A percentile compares a stretch with the other conserved stretches of the same genome.
Evolutionary conservation across 495 filamentous ascomycete genomes (phyloP).

Genomic region (Neurospora pannonica): DNA sequence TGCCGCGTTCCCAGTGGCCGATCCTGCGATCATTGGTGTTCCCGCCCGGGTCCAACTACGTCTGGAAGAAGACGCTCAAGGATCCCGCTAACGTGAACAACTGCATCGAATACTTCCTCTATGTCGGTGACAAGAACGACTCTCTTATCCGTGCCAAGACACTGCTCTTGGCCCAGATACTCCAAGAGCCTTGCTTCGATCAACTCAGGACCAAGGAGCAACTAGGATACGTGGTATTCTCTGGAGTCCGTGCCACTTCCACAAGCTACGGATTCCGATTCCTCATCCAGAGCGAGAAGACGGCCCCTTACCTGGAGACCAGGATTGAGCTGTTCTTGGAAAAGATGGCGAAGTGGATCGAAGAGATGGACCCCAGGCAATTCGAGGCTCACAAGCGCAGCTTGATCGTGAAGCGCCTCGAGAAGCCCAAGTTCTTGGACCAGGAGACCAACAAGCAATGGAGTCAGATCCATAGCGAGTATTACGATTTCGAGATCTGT

Average conservation of each 20-base stretch:
- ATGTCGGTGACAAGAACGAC: slow-evolving; percentile 65
- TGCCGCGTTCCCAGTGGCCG: slow-evolving; percentile 74
- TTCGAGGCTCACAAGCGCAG: slow-evolving; percentile 89
- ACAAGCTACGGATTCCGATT: slow-evolving; percentile 80
- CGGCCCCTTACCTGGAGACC: slow-evolving; percentile 70
- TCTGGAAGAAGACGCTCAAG: slow-evolving; percentile 69
- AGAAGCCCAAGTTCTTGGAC: slow-evolving; percentile 85
- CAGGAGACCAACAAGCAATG: slow-evolving; percentile 79
- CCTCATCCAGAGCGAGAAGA: slow-evolving; percentile 88
- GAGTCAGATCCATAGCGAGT: slow-evolving; percentile 76
- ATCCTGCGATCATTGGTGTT: slow-evolving; percentile 68
- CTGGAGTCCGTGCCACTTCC: slow-evolving; percentile 54
- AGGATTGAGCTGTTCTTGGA: slow-evolving; percentile 79
- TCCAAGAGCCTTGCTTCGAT: slow-evolving; percentile 88
- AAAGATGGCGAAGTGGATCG: slow-evolving; percentile 51
- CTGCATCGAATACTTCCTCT: slow-evolving; percentile 87
- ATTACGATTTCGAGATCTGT: slow-evolving; percentile 81
- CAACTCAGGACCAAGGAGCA: slow-evolving; percentile 94
- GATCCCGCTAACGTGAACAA: slow-evolving; percentile 94
- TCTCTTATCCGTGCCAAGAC: slow-evolving; percentile 61
- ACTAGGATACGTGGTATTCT: slow-evolving; percentile 93
- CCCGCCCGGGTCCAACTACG: slow-evolving; percentile 69
- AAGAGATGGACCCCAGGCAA: slow-evolving; percentile 70
- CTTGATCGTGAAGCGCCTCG: slow-evolving; percentile 76
- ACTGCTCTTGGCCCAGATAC: slow-evolving; percentile 79